Conservation (phyloP, 2,329 filamentous ascomycete genomes). For the Clarireedia hainanense region DNA sequence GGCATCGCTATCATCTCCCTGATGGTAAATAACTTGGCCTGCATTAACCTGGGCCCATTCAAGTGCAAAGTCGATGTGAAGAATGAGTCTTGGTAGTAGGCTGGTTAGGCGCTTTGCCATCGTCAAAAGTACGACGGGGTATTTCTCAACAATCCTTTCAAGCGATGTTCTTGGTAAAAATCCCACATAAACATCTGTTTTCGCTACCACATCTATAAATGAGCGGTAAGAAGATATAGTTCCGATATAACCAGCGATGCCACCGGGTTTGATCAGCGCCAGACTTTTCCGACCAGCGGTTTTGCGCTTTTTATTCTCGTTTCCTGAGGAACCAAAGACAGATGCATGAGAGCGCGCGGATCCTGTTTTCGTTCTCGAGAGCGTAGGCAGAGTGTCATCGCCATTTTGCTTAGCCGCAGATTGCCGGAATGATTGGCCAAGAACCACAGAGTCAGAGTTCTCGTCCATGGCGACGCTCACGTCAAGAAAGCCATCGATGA, state of each 20-base stretch:
- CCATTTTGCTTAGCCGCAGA: slow-evolving; percentile 15
- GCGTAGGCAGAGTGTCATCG: slow-evolving; percentile 35
- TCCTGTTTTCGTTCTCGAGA: slow-evolving; percentile 37
- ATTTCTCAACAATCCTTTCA: slow-evolving; percentile 85
- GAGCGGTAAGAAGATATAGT: slow-evolving; percentile 92
- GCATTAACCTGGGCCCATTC: slow-evolving; percentile 98
- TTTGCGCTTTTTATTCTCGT: slow-evolving; percentile 34
- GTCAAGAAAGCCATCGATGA: slow-evolving; percentile 93
- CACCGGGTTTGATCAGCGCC: slow-evolving; percentile 88
- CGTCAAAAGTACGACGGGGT: slow-evolving; percentile 85
- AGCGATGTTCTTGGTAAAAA: slow-evolving; percentile 81
- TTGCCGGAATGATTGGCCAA: slow-evolving; percentile 22
- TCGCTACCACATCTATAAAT: slow-evolving; percentile 92
- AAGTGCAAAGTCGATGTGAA: slow-evolving; percentile 95
- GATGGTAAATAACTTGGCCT: slow-evolving; percentile 88
- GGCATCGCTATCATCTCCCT: slow-evolving; percentile 91
- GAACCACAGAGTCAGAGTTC: slow-evolving; percentile 23
- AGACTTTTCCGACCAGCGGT: slow-evolving; percentile 59
- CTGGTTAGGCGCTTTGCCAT: slow-evolving; percentile 93
- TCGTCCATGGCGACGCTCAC: slow-evolving; percentile 70
- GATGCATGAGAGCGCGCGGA: slow-evolving; percentile 30
- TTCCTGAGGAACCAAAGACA: slow-evolving; percentile 12
- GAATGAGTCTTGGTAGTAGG: slow-evolving; percentile 77
- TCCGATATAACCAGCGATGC: slow-evolving; percentile 87
- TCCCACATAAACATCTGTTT: slow-evolving; percentile 96